Evolutionary conservation across 2,329 filamentous ascomycete species (phyloP).

Genomic region (Didymella arachidicola): DNA sequence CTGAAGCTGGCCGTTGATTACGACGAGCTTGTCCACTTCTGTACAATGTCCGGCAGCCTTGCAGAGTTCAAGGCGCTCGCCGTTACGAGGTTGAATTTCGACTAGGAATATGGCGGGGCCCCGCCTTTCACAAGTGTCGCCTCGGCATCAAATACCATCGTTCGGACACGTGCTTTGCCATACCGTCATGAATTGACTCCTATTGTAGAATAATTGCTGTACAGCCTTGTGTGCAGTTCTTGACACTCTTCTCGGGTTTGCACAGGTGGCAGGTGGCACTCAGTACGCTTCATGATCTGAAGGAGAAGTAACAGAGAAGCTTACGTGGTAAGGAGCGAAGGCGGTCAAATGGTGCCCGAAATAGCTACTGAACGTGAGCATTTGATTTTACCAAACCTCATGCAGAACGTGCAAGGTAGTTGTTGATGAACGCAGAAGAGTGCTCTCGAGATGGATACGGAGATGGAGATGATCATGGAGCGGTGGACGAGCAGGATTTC

Average conservation of each 20-base stretch:
- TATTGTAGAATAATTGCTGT: background rate
- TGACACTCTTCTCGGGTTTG: no score
- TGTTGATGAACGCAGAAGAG: background rate
- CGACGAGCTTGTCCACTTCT: background rate
- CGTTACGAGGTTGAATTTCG: background rate
- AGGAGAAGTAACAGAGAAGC: no score
- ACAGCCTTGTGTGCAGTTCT: no score
- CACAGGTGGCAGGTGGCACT: no score
- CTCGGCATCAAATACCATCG: conserved; percentile 12
- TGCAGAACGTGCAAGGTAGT: no score
- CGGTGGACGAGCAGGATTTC: background rate
- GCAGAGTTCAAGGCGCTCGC: background rate
- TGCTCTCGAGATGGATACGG: background rate
- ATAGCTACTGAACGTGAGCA: no score
- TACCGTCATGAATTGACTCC: background rate
- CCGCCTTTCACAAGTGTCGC: conserved; percentile 21
- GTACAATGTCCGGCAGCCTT: background rate
- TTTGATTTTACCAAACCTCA: no score
- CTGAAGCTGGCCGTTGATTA: background rate
- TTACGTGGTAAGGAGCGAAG: no score
- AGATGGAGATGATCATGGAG: background rate
- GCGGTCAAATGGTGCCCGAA: no score
- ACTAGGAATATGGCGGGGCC: conserved; percentile 14
- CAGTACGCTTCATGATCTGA: no score
- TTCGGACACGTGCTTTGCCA: background rate